A percentile compares a stretch with the other conserved stretches of the same genome.
phyloP scores from a whole-genome alignment of 306 rosid species.

The Clitoria ternatea region DNA sequence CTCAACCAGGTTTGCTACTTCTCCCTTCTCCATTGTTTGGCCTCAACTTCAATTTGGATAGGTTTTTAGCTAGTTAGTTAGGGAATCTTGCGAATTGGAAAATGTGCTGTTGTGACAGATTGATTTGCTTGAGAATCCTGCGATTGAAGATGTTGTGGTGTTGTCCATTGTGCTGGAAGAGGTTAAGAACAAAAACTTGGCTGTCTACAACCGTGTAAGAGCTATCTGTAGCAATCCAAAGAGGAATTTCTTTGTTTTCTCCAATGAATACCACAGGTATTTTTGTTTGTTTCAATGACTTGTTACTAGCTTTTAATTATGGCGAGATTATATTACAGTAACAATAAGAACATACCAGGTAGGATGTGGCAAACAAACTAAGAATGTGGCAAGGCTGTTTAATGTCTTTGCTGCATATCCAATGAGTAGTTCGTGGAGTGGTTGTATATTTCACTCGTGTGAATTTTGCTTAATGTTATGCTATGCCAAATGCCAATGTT shows the following conservation, averaged over 20 bases:
- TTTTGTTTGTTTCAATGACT: neutral
- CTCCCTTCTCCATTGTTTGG: neutral
- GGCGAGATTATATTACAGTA: neutral
- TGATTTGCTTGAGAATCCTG: slow-evolving; percentile 93
- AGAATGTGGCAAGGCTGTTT: neutral
- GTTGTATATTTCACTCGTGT: neutral
- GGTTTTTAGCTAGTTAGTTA: too few species aligned
- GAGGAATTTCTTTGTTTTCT: slow-evolving; percentile 75
- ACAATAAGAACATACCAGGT: neutral
- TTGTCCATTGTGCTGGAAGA: slow-evolving; percentile 84
- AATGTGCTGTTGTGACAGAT: slow-evolving; percentile 41
- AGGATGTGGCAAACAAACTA: neutral
- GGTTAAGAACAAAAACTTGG: slow-evolving; percentile 72
- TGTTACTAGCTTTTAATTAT: neutral
- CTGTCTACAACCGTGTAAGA: slow-evolving; percentile 77
- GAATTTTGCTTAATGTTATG: neutral
- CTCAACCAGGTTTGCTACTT: slow-evolving; percentile 71
- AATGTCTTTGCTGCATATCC: neutral
- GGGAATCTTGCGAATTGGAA: neutral
- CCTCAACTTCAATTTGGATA: neutral
- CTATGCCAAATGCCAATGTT: neutral
- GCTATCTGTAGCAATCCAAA: slow-evolving; percentile 59
- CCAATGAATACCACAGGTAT: slow-evolving; percentile 90
- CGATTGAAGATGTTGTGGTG: slow-evolving; percentile 77
- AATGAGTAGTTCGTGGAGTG: neutral